phyloP scores from a whole-genome alignment of 768 basidiomycete species.

The Tubosaeta sp. region DNA sequence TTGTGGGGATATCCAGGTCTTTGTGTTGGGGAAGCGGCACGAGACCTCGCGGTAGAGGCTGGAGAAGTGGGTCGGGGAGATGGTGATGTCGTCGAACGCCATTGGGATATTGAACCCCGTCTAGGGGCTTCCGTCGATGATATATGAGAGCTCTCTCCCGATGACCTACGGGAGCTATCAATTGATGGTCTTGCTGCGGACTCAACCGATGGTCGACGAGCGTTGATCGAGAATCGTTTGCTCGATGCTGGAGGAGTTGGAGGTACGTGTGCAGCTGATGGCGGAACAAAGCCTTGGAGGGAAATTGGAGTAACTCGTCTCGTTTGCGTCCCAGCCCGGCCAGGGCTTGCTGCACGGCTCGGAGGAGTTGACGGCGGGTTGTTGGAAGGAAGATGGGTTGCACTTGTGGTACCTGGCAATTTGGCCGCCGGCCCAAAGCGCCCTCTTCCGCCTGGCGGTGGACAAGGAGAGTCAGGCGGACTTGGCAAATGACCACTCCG shows the following conservation, averaged over 20 bases:
- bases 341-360: slow-evolving; percentile 38
- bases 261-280: slow-evolving; percentile 49
- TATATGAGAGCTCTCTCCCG: slow-evolving; percentile 35
- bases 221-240: slow-evolving; percentile 26
- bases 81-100: slow-evolving; percentile 20
- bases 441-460: slow-evolving; percentile 35
- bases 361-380: slow-evolving; percentile 37
- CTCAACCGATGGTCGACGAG: slow-evolving; percentile 15
- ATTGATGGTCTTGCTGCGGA: slow-evolving; percentile 19
- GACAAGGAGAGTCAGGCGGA: slow-evolving; percentile 48
- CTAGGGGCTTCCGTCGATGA: slow-evolving; percentile 24
- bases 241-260: slow-evolving; percentile 28
- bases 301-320: slow-evolving; percentile 40
- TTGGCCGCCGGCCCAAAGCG: slow-evolving; percentile 34
- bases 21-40: slow-evolving; percentile 45
- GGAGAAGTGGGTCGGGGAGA: slow-evolving; percentile 40
- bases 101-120: slow-evolving; percentile 19
- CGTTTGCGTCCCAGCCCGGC: slow-evolving; percentile 39
- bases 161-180: slow-evolving; percentile 34
- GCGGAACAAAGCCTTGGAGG: slow-evolving; percentile 40
- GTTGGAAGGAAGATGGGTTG: slow-evolving; percentile 39
- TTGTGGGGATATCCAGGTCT: slow-evolving; percentile 45
- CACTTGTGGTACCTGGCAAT: slow-evolving; percentile 35
- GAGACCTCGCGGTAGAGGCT: slow-evolving; percentile 40
- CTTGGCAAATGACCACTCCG: slow-evolving; percentile 38